Evolutionary conservation across 2,329 filamentous ascomycete species (phyloP).

Genomic region (Clonostachys rhizophaga): DNA sequence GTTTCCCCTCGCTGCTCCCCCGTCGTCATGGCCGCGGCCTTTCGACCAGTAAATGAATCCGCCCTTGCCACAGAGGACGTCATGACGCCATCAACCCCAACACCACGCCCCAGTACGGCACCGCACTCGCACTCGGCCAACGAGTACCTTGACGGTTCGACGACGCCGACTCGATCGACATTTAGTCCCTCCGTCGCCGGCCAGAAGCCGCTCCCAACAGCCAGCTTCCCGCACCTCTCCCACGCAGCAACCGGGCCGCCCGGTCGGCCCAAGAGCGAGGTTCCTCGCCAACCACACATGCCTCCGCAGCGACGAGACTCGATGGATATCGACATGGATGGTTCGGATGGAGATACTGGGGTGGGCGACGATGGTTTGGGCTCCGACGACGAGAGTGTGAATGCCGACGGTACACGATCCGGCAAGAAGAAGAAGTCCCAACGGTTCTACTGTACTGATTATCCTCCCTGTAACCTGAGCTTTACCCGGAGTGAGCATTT

Average conservation of each 20-base stretch:
- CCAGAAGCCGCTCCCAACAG: conserved; percentile 50
- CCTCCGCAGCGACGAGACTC: conserved; percentile 40
- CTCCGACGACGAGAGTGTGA: conserved; percentile 58
- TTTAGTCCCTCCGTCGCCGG: conserved; percentile 36
- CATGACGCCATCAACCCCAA: conserved; percentile 27
- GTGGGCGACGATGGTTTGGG: conserved; percentile 1
- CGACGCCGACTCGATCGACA: conserved; percentile 60
- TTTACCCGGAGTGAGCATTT: conserved; percentile 96
- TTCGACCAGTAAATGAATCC: conserved; percentile 36
- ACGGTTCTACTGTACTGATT: conserved; percentile 93
- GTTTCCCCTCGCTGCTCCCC: neutral
- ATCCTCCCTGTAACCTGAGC: conserved; percentile 87
- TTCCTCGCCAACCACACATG: conserved; percentile 50
- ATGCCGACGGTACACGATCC: conserved; percentile 61
- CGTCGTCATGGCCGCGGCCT: conserved; percentile 38
- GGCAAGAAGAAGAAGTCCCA: conserved; percentile 96
- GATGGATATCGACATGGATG: conserved; percentile 72
- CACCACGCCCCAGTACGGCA: conserved; percentile 27
- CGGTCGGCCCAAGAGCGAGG: conserved; percentile 30
- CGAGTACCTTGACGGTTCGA: conserved; percentile 32
- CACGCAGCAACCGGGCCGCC: conserved; percentile 42
- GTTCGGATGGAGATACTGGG: conserved; percentile 60
- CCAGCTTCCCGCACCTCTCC: conserved; percentile 34
- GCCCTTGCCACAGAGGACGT: conserved; percentile 16
- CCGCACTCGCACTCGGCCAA: conserved; percentile 12